A percentile compares a stretch with the other conserved stretches of the same genome.
Conservation (phyloP, 805 yeast genomes). For the Saccharomycopsis lassenensis region DNA sequence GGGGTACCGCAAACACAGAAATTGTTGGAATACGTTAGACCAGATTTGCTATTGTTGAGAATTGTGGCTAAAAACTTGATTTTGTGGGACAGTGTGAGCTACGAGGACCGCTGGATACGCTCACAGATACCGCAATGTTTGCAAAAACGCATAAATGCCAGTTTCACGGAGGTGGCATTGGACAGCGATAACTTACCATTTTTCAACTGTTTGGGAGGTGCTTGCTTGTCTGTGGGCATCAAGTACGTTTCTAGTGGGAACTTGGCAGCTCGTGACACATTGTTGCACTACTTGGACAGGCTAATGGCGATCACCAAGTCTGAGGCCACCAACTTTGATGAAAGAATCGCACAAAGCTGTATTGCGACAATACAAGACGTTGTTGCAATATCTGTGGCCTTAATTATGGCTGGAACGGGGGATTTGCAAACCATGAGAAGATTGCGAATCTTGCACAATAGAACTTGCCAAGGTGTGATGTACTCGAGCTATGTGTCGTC, state of each 20-base stretch:
- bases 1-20: slow-evolving; percentile 49
- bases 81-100: slow-evolving; percentile 57
- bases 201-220: slow-evolving; percentile 62
- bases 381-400: slow-evolving; percentile 51
- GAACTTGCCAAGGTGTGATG: slow-evolving; percentile 29
- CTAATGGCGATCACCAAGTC: slow-evolving; percentile 33
- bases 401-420: slow-evolving; percentile 87
- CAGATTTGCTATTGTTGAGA: slow-evolving; percentile 62
- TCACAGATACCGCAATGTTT: slow-evolving; percentile 42
- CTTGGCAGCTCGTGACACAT: slow-evolving; percentile 38
- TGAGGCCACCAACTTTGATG: slow-evolving; percentile 43
- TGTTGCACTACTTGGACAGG: slow-evolving; percentile 45
- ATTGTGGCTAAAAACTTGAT: slow-evolving; percentile 55
- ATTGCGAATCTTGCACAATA: slow-evolving; percentile 57
- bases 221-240: slow-evolving; percentile 63
- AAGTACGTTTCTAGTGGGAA: slow-evolving; percentile 65
- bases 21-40: slow-evolving; percentile 59
- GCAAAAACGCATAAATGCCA: no score
- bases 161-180: slow-evolving; percentile 36
- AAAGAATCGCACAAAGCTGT: slow-evolving; percentile 41
- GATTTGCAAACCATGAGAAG: slow-evolving; percentile 71
- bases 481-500: slow-evolving; percentile 71
- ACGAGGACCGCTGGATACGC: slow-evolving; percentile 43
- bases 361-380: slow-evolving; percentile 47
- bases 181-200: slow-evolving; percentile 43